Evolutionary conservation across 2,329 filamentous ascomycete genomes (phyloP), one percentile per base, ranked within the genome.

Genomic region (Leptographium procerum): DNA sequence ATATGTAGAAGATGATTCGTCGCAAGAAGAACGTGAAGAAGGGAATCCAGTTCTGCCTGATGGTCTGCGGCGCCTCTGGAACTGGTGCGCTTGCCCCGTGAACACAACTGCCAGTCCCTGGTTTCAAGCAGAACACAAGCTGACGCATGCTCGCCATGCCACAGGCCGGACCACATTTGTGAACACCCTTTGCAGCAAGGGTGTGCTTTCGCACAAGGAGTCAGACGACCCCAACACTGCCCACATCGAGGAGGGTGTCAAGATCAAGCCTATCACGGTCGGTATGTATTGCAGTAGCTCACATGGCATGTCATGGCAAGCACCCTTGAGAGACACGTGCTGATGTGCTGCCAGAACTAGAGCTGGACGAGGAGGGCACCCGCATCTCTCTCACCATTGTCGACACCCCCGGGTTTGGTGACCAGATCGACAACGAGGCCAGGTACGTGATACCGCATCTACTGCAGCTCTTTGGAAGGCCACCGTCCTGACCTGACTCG

Each of bases 11-110:
- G 77, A 94, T 96, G 88, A 91, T 96, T 74, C 91, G 94, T 78
- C 88, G 90, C 77, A 99, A 99, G 92, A 99, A 99, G 89, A 97
- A 99, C 84, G 92, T 99, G 79, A 96, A 96, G 88, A 96, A 96
- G 85, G 94, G 94, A 72, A 97, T 99, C 72, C 94, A 99, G 82
- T 99, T 99, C 81, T 97, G 91, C 76, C 78, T 99, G 84, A 99
- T 99, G 94, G 94, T 99, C 70, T 97, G 94, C 73, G 94, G 94
- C 80, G 94, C 94, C 72, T 97, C 92, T 68, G 94, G 94, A 75
- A 97, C 94, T 76, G 94, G 91, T 96, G 85, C 70, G 82, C 48
- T 28, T 26, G 29, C 11, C 50, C 14, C 11, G 10, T 13, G n/a
- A 29, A 16, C 22, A 10, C 24, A 19, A 16, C 19, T 43, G 40